These are phyloP conservation scores for Parascedosporium putredinis DNA, from an alignment of 2,329 filamentous ascomycete species.

Conservation along the genomic window DNA sequence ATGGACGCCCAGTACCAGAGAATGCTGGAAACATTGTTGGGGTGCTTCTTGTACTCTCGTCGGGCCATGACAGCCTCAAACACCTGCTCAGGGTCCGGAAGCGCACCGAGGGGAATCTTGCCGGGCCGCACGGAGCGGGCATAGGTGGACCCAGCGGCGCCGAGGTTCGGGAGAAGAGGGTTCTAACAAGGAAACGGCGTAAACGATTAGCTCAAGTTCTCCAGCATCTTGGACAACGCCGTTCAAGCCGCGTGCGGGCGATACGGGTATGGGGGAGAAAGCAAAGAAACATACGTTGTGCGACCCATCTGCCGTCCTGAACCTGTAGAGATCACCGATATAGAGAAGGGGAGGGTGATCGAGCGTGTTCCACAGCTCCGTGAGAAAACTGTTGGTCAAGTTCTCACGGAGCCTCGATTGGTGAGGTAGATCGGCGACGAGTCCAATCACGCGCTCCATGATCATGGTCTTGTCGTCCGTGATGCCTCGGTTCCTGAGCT, in stretches of 20 bases:
- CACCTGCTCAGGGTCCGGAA: conserved; percentile 55
- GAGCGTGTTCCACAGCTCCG: conserved; percentile 59
- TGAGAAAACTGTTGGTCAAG: conserved; percentile 58
- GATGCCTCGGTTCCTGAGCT: conserved; percentile 51
- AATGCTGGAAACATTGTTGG: conserved; percentile 62
- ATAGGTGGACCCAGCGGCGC: conserved; percentile 57
- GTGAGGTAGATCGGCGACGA: conserved; percentile 54
- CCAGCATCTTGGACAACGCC: not conserved
- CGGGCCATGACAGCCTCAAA: conserved; percentile 52
- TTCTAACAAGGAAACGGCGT: conserved; percentile 32
- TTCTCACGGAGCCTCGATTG: conserved; percentile 50
- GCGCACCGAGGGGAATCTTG: conserved; percentile 47
- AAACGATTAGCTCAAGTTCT: not conserved
- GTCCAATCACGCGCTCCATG: conserved; percentile 63
- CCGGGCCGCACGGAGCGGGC: conserved; percentile 52
- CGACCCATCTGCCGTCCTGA: conserved; percentile 60
- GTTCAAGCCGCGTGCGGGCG: not conserved
- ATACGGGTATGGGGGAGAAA: no score
- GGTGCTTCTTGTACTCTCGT: conserved; percentile 43
- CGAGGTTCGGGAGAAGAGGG: conserved; percentile 52
- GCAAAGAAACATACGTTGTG: conserved; percentile 48
- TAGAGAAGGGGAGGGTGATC: conserved; percentile 63
- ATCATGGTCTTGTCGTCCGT: conserved; percentile 68
- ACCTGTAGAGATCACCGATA: conserved; percentile 50
- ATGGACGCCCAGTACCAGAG: conserved; percentile 66